Base-by-base conservation (phyloP, 2,329 filamentous ascomycete species). In the Endoconidiophora laricicola region DNA sequence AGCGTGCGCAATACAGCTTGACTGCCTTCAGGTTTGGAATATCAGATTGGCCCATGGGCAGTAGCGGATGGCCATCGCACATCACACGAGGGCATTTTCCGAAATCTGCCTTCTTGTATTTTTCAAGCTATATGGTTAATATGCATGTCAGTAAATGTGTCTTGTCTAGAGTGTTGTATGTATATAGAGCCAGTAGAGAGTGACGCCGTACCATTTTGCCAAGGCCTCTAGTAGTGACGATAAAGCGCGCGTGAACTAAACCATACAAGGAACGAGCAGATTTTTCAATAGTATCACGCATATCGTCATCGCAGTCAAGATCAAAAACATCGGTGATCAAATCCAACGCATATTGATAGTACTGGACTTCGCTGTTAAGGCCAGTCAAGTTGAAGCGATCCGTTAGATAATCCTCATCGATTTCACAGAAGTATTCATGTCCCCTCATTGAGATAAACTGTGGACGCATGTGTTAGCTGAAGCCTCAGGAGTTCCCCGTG, bases 401-500 rank as follows among this genome's bases (percentile, higher is more conserved):
- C 47, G 88, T 96, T 44, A 98, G 75, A 66, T 98, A 98, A 60
- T 98, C 91, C 65, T 98, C 91, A 66, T 98, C 91, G 60, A 98
- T 96, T 64, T 98, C 91, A 76, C 91, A 98, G 61, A 96, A 98
- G 68, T 98, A 98, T 65, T 98, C 91, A 67, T 98, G 96, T 57
- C 91, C 91, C 50, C 91, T 79, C 4, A 88, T 94, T 3, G 90
- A 95, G 60, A 96, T 95, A 65, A 98, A 98, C 91, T 98, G 62
- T 46, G 49, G 57, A 43, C 44, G 6, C 36, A 23, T 7, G 33
- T 36, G 39, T 48, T 48, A 48, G 49, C 22, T 23, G 16, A 26
- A 12, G 22, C 9, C 16, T 20, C 3, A 23, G n/a, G 10, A 23
- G n/a, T 18, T 33, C n/a, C 26, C 42, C 26, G 18, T 33, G 23